A percentile compares a stretch with the other conserved stretches of the same genome.
Conservation (phyloP, 768 basidiomycete genomes). For the Amanita fuliginea region DNA sequence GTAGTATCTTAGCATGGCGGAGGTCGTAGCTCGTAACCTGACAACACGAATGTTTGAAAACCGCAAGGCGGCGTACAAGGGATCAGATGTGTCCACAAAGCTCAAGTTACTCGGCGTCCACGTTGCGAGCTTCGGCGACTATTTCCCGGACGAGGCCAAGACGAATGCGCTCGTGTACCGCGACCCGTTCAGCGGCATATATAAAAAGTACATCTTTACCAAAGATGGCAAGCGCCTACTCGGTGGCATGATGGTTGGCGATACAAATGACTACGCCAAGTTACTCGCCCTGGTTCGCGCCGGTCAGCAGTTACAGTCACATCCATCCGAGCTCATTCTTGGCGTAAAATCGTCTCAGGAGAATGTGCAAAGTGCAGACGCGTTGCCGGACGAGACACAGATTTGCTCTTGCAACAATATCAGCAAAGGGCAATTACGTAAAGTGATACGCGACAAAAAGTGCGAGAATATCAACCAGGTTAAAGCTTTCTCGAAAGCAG, state of each 20-base stretch:
- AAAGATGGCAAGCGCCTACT: constrained; percentile 61
- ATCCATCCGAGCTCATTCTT: constrained; percentile 57
- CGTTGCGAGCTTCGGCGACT: constrained; percentile 67
- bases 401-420: constrained; percentile 71
- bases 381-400: constrained; percentile 62
- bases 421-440: constrained; percentile 42
- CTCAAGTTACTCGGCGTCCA: constrained; percentile 39
- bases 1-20: constrained; percentile 51
- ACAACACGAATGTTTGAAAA: constrained; percentile 33
- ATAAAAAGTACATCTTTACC: constrained; percentile 72
- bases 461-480: constrained; percentile 37
- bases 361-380: constrained; percentile 47
- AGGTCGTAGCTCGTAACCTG: constrained; percentile 64
- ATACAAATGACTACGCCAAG: constrained; percentile 57
- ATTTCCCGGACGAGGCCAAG: constrained; percentile 45
- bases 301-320: constrained; percentile 49
- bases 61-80: constrained; percentile 9
- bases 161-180: constrained; percentile 29
- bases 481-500: constrained; percentile 58
- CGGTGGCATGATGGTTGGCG: constrained; percentile 77
- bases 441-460: constrained; percentile 38
- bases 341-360: constrained; percentile 30
- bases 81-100: constrained; percentile 62
- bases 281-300: constrained; percentile 48
- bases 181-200: constrained; percentile 61